Evolutionary conservation across 176 grass and related monocot genomes (phyloP).

Genomic region (Otatea glauca): DNA sequence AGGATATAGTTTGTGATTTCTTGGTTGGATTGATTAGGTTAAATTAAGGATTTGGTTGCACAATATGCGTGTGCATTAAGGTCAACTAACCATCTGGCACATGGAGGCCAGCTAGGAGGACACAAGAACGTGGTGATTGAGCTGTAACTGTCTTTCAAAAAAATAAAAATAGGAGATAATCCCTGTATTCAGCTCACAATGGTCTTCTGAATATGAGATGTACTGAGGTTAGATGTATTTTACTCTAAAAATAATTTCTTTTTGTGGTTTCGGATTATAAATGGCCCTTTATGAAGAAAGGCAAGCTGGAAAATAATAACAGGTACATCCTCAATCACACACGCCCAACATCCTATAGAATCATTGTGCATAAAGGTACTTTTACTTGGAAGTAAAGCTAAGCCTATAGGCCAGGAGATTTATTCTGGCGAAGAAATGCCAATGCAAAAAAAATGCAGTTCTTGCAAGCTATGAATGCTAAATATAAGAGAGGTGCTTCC

Average conservation of each 20-base stretch:
- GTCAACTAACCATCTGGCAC: slow-evolving; percentile 45
- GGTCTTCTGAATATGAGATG: slow-evolving; percentile 2
- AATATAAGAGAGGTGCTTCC: no score
- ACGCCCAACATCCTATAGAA: slow-evolving; percentile 43
- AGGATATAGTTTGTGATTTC: slow-evolving; percentile 25
- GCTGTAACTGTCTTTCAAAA: slow-evolving; percentile 44
- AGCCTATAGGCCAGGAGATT: slow-evolving; percentile 9
- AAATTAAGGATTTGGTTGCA: slow-evolving; percentile 40
- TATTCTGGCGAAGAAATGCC: background rate
- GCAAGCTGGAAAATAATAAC: slow-evolving; percentile 38
- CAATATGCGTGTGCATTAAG: slow-evolving; percentile 31
- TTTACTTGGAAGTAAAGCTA: slow-evolving; percentile 53
- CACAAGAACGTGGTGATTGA: slow-evolving; percentile 50
- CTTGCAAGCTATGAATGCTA: slow-evolving; percentile 41
- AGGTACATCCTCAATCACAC: slow-evolving; percentile 40
- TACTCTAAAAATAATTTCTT: background rate
- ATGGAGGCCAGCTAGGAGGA: slow-evolving; percentile 38
- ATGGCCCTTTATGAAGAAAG: slow-evolving; percentile 17
- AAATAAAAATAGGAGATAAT: background rate
- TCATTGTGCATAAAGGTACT: slow-evolving; percentile 44
- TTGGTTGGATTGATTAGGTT: slow-evolving; percentile 23
- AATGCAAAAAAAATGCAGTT: slow-evolving; percentile 7
- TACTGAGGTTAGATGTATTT: background rate
- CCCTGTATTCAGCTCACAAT: slow-evolving; percentile 32
- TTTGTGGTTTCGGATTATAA: slow-evolving; percentile 9